These are phyloP conservation scores for Penicillium chermesinum DNA, from an alignment of 495 filamentous ascomycete genomes.

Conservation along the genomic window DNA sequence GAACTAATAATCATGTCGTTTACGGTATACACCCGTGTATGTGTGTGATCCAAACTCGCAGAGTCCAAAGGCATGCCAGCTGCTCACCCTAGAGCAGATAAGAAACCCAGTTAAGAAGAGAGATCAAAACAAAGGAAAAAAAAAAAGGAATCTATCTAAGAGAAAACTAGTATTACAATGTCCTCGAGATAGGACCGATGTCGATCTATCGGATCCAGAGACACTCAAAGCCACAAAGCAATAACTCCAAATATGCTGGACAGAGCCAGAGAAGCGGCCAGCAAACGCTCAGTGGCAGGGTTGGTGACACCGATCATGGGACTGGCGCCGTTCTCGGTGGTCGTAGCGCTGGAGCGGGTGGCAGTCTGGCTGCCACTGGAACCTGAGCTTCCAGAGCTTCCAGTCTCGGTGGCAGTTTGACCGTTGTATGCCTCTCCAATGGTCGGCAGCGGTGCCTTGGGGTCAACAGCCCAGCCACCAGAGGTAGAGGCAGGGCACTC, in stretches of 20 bases:
- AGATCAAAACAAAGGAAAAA: no score
- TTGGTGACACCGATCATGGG: slow-evolving; percentile 11
- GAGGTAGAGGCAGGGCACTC: slow-evolving; percentile 66
- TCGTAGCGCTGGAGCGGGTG: slow-evolving; percentile 10
- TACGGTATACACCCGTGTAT: slow-evolving; percentile 1
- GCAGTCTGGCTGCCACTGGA: background rate
- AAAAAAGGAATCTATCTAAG: no score
- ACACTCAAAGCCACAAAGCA: slow-evolving; percentile 22
- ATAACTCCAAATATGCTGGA: slow-evolving; percentile 18
- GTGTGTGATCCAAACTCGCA: background rate
- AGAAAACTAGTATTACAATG: no score
- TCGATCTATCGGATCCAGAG: no score
- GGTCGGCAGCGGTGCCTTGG: slow-evolving; percentile 62
- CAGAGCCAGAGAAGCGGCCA: slow-evolving; percentile 17
- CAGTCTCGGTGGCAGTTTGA: slow-evolving; percentile 3
- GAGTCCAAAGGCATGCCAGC: background rate
- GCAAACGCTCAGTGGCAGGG: slow-evolving; percentile 19
- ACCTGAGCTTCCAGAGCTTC: slow-evolving; percentile 1
- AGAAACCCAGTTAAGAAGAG: no score
- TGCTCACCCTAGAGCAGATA: background rate
- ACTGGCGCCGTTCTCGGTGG: slow-evolving; percentile 16
- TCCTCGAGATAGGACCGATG: no score
- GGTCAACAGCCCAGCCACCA: slow-evolving; percentile 67
- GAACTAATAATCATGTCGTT: slow-evolving; percentile 13
- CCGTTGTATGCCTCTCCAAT: slow-evolving; percentile 46